phyloP scores from a whole-genome alignment of 2,329 filamentous ascomycete genomes.

The Sporothrix sp. region DNA sequence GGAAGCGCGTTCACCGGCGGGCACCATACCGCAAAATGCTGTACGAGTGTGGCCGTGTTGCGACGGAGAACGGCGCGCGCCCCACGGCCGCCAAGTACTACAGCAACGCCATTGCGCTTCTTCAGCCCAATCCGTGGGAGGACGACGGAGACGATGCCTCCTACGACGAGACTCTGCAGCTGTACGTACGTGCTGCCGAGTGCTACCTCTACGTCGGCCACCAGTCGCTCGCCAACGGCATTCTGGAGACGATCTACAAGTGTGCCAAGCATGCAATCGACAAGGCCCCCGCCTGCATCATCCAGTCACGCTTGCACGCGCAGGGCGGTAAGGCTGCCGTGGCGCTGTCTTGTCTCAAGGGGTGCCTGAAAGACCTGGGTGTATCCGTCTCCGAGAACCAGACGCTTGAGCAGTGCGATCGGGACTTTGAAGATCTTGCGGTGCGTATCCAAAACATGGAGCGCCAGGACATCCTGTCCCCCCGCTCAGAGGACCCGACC shows the following conservation, averaged over 20 bases:
- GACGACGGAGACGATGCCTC: conserved; percentile 60
- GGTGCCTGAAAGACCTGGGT: conserved; percentile 60
- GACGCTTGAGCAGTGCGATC: conserved; percentile 68
- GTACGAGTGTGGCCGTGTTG: conserved; percentile 66
- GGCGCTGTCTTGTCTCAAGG: conserved; percentile 60
- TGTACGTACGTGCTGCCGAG: conserved; percentile 72
- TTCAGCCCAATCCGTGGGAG: conserved; percentile 72
- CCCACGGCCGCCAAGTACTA: conserved; percentile 78
- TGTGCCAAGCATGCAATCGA: conserved; percentile 65
- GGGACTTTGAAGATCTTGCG: conserved; percentile 57
- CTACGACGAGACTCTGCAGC: conserved; percentile 75
- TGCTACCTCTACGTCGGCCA: conserved; percentile 73
- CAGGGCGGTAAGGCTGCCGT: conserved; percentile 61
- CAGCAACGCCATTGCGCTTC: conserved; percentile 61
- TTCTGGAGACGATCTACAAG: conserved; percentile 61
- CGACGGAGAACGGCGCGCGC: conserved; percentile 72
- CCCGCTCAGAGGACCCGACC: conserved; percentile 38
- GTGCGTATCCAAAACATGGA: conserved; percentile 50
- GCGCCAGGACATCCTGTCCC: conserved; percentile 34
- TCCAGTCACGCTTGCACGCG: conserved; percentile 70
- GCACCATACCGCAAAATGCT: conserved; percentile 64
- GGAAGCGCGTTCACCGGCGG: conserved; percentile 48
- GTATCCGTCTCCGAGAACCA: conserved; percentile 55
- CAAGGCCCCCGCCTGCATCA: conserved; percentile 73
- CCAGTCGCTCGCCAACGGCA: conserved; percentile 52